These are phyloP conservation scores for Pelargonium myrrhifolium DNA, from an alignment of 441 rosid genomes.

Conservation along the genomic window DNA sequence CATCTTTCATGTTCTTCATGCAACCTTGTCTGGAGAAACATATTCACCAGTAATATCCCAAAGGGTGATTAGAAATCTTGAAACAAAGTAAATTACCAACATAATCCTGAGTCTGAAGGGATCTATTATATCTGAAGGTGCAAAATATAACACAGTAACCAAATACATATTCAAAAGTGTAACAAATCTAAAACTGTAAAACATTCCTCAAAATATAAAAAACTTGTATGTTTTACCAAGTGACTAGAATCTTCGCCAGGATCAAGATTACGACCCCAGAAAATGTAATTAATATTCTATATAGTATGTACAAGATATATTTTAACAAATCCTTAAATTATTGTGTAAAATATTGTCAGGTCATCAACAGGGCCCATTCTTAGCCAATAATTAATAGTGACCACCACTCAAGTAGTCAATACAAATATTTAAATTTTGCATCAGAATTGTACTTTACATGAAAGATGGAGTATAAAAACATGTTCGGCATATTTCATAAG, in stretches of 20 bases:
- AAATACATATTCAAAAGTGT: not conserved
- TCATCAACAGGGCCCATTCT: not conserved
- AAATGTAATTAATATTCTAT: not conserved
- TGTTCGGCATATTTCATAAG: no score
- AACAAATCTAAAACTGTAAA: not conserved
- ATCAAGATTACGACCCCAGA: not conserved
- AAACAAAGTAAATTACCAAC: not conserved
- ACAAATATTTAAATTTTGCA: not conserved
- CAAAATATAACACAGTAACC: not conserved
- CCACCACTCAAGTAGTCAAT: not conserved
- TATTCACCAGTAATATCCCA: slow-evolving; percentile 11
- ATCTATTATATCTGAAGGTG: not conserved
- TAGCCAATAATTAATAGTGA: not conserved
- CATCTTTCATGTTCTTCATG: slow-evolving; percentile 98
- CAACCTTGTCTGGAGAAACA: slow-evolving; percentile 62
- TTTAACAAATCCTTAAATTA: no score
- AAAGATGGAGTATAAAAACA: not conserved
- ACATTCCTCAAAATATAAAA: not conserved
- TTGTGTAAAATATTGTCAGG: not conserved
- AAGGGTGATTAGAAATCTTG: slow-evolving; percentile 7
- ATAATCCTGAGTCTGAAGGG: not conserved
- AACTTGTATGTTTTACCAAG: not conserved
- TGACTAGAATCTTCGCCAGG: not conserved
- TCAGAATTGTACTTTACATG: not conserved
- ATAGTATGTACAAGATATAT: no score